Evolutionary conservation across 768 basidiomycete genomes (phyloP), one percentile per base, ranked within the genome.

Genomic region (Hericium rajendrae): DNA sequence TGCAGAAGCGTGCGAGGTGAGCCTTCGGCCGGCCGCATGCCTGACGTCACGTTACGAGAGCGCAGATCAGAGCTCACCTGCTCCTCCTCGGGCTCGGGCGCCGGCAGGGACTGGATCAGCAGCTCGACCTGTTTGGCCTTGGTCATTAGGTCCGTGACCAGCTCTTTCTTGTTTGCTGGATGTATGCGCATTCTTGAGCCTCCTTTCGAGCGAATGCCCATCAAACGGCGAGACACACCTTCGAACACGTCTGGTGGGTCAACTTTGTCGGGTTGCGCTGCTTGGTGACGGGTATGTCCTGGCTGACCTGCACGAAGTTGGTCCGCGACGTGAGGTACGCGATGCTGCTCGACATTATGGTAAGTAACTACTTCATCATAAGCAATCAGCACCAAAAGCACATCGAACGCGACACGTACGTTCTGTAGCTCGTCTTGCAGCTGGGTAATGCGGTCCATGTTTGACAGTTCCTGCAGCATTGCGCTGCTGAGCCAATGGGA

Each of bases 361-460:
- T 84, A 62, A 95, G 80, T 67, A 95, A 82, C 87, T 93, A 26
- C 49, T 32, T 22, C 43, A 46, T 13, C 38, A 22, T 15, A 16
- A 16, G 46, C 15, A 16, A 16, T 26, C 28, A 32, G 28, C 22
- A 13, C 39, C 26, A n/a, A 22, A 24, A 15, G 28, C 16, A 10
- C 15, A 11, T 6, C 1, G 39, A 8, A 38, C 46, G 38, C 9
- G 26, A 22, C 1, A 60, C 74, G 54, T 55, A 87, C 90, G 74
- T 88, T 84, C 72, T 95, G 92, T 59, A 93, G 91, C 72, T 88
- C 88, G 82, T 95, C 88, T 77, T 94, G 91, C 55, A 94, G 84
- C 70, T 94, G 93, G 10, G 93, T 94, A 70, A 94, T 89, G 73
- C 91, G 86, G 78, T 94, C 92, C 93, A 94, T 94, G 77, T 90